These are phyloP conservation scores for Ogataea hybrid DNA, from an alignment of 1,139 yeast genomes.

Conservation along the genomic window DNA sequence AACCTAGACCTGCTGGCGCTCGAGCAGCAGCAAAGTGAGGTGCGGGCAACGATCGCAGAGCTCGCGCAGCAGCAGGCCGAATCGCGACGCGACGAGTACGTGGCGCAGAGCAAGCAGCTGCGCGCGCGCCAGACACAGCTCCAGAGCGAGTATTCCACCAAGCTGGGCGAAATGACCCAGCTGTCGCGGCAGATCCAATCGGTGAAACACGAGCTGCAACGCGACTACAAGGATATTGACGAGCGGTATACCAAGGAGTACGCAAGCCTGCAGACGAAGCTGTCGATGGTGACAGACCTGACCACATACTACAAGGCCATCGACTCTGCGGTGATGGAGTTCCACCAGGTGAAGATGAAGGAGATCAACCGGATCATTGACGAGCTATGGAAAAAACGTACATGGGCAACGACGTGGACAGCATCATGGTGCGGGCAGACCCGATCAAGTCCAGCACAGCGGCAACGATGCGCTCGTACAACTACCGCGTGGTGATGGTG, in stretches of 20 bases:
- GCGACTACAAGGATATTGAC: constrained; percentile 72
- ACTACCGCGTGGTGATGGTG: constrained; percentile 93
- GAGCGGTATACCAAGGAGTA: constrained; percentile 65
- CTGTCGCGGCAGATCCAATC: constrained; percentile 67
- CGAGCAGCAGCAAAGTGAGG: constrained; percentile 34
- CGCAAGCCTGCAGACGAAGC: constrained; percentile 73
- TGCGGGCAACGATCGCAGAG: constrained; percentile 38
- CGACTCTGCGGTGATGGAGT: constrained; percentile 92
- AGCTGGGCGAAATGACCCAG: constrained; percentile 83
- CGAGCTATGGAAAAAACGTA: constrained; percentile 95
- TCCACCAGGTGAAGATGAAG: constrained; percentile 87
- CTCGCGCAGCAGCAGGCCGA: constrained; percentile 64
- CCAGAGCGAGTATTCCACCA: constrained; percentile 71
- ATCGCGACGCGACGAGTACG: constrained; percentile 59
- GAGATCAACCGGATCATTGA: constrained; percentile 86
- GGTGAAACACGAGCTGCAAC: constrained; percentile 54
- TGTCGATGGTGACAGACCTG: constrained; percentile 81
- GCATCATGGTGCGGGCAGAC: constrained; percentile 83
- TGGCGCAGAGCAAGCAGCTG: constrained; percentile 52
- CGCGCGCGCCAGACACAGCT: constrained; percentile 55
- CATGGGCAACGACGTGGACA: constrained; percentile 92
- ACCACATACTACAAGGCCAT: constrained; percentile 80
- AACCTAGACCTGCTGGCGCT: constrained; percentile 51
- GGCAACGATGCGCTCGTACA: constrained; percentile 67
- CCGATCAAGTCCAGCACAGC: constrained; percentile 39